Conservation (phyloP, 2,329 filamentous ascomycete species). For the Chalara sp. region DNA sequence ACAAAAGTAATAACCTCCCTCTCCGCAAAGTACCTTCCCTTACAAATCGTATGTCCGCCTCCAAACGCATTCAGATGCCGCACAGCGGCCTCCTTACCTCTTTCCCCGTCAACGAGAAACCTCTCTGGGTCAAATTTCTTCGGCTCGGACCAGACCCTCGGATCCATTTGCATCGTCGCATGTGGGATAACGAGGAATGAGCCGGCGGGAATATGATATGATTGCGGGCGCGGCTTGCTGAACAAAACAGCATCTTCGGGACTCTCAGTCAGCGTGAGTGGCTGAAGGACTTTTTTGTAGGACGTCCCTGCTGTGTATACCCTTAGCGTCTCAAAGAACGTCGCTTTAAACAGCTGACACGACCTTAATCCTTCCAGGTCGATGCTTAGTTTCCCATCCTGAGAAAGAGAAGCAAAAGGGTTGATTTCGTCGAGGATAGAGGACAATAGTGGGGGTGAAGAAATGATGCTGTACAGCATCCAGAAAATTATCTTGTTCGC, state of each 20-base stretch:
- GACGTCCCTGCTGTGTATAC: constrained; percentile 34
- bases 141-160: constrained; percentile 29
- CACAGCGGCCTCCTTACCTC: constrained; percentile 28
- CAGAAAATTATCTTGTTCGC: constrained; percentile 42
- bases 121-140: constrained; percentile 32
- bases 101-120: constrained; percentile 33
- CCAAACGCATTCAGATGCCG: constrained; percentile 38
- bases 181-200: constrained; percentile 34
- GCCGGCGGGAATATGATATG: constrained; percentile 32
- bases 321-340: constrained; percentile 37
- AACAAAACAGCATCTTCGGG: constrained; percentile 27
- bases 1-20: constrained; percentile 40
- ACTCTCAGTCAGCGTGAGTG: constrained; percentile 3
- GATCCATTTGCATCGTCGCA: constrained; percentile 34
- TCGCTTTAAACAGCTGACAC: constrained; percentile 36
- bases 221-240: constrained; percentile 14
- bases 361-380: constrained; percentile 31
- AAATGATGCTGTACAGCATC: constrained; percentile 36
- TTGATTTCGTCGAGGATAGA: constrained; percentile 37
- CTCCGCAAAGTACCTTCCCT: constrained; percentile 41
- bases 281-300: constrained; percentile 28
- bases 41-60: constrained; percentile 39
- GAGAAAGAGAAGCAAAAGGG: constrained; percentile 30
- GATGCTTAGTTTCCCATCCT: constrained; percentile 7
- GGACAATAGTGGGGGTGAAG: constrained; percentile 30